Percentiles rank a stretch among this genome's conserved stretches.
phyloP scores from a whole-genome alignment of 2,329 filamentous ascomycete genomes.

The Microsporum audouinii region DNA sequence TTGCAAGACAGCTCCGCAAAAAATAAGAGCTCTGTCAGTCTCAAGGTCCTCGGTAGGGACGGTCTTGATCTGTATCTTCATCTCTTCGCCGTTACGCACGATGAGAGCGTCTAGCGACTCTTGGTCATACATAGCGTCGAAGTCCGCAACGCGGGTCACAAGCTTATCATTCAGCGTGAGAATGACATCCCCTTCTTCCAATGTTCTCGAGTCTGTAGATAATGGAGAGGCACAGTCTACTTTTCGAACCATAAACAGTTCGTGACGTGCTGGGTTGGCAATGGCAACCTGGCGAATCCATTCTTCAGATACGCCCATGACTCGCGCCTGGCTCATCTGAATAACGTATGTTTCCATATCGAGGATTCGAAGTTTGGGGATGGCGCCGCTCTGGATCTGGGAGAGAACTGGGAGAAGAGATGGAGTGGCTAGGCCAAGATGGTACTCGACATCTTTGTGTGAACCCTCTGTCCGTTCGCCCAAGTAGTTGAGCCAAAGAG shows the following conservation, averaged over 20 bases:
- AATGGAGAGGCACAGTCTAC: slow-evolving; percentile 51
- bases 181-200: slow-evolving; percentile 85
- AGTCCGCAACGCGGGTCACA: slow-evolving; percentile 82
- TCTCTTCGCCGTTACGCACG: slow-evolving; percentile 71
- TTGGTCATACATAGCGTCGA: slow-evolving; percentile 93
- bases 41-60: slow-evolving; percentile 83
- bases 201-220: slow-evolving; percentile 42
- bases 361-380: slow-evolving; percentile 75
- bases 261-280: slow-evolving; percentile 83
- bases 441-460: slow-evolving; percentile 89
- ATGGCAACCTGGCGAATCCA: slow-evolving; percentile 87
- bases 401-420: slow-evolving; percentile 79
- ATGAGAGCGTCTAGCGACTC: slow-evolving; percentile 73
- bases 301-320: slow-evolving; percentile 92
- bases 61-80: slow-evolving; percentile 66
- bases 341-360: slow-evolving; percentile 92
- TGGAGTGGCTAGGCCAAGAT: slow-evolving; percentile 80
- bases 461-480: slow-evolving; percentile 71
- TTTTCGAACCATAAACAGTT: slow-evolving; percentile 97
- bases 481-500: slow-evolving; percentile 92
- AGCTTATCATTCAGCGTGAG: slow-evolving; percentile 83
- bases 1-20: slow-evolving; percentile 90
- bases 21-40: slow-evolving; percentile 81
- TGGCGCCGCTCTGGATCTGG: slow-evolving; percentile 64
- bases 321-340: slow-evolving; percentile 89